A percentile compares a stretch with the other conserved stretches of the same genome.
These are phyloP conservation scores for Vigna trinervia DNA, from an alignment of 306 rosid species.

Conservation along the genomic window DNA sequence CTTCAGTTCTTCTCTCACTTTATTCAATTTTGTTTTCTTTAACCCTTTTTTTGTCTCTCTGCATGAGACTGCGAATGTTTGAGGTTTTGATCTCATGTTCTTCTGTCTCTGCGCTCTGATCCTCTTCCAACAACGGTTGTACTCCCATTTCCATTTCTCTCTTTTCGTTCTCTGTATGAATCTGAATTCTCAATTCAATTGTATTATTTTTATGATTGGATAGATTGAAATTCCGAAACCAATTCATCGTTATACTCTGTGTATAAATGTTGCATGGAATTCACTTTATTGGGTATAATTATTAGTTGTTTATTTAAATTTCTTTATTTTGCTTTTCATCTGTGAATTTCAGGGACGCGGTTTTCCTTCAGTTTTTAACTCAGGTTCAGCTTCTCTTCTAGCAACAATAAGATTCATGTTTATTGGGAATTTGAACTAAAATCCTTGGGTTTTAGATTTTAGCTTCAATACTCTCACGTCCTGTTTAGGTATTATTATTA, in stretches of 20 bases:
- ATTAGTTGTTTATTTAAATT: background rate
- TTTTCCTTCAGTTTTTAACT: conserved; percentile 48
- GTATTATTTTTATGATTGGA: background rate
- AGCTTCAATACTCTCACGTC: conserved; percentile 4
- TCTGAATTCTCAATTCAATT: conserved; percentile 26
- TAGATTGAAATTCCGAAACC: background rate
- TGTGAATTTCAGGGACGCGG: conserved; percentile 53
- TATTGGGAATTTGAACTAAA: conserved; percentile 43
- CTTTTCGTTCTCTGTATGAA: background rate
- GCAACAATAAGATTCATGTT: conserved; percentile 20
- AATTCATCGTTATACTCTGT: background rate
- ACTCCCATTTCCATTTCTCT: conserved; percentile 28
- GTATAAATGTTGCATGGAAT: conserved; percentile 32
- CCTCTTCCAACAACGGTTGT: conserved; percentile 53
- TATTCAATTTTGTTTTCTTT: background rate
- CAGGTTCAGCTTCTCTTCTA: conserved; percentile 33
- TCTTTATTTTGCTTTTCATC: background rate
- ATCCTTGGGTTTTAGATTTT: conserved; percentile 42
- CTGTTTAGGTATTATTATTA: conserved; percentile 46
- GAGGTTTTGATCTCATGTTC: conserved; percentile 52
- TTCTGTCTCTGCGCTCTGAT: conserved; percentile 54
- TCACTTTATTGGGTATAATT: background rate
- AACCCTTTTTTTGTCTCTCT: background rate
- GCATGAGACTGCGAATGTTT: conserved; percentile 6
- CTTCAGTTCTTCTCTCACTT: background rate